Percentiles rank a stretch among this genome's conserved stretches.
Evolutionary conservation across 257 asterid genomes (phyloP).

Genomic region (Craterostigma plantagineum): DNA sequence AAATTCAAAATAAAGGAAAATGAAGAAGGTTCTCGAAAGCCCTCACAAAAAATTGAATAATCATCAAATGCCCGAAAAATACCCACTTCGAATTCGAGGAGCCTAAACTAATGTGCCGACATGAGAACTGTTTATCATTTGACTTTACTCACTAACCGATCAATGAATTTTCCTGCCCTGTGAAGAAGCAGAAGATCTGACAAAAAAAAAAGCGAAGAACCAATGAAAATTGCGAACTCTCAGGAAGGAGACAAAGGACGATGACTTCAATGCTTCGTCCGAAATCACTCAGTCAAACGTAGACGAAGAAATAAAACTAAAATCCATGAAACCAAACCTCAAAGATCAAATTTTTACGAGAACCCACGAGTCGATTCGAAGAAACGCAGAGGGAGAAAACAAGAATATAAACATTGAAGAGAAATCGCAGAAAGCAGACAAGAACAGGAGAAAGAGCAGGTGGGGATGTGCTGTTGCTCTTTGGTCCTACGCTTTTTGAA

Average conservation of each 20-base stretch:
- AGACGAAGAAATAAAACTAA: slow-evolving; percentile 4
- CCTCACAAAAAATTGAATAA: too few relatives aligned
- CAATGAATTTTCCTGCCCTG: too few relatives aligned
- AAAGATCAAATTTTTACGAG: slow-evolving; percentile 9
- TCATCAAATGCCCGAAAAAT: too few relatives aligned
- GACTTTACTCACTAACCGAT: too few relatives aligned
- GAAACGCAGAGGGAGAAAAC: too few relatives aligned
- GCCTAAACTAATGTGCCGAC: not conserved
- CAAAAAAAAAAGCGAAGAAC: slow-evolving; percentile 4
- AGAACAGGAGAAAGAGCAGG: not conserved
- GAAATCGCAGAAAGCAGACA: slow-evolving; percentile 6
- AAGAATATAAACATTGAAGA: not conserved
- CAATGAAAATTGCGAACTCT: slow-evolving; percentile 7
- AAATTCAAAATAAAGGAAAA: too few relatives aligned
- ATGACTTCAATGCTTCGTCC: slow-evolving; percentile 11
- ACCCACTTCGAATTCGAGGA: slow-evolving; percentile 1
- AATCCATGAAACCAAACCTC: too few relatives aligned
- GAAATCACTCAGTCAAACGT: slow-evolving; percentile 11
- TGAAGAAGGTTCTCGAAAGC: too few relatives aligned
- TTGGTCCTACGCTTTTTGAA: too few relatives aligned
- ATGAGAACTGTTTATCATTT: too few relatives aligned
- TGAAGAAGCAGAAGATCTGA: slow-evolving; percentile 1
- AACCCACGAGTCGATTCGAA: slow-evolving; percentile 3
- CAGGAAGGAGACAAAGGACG: slow-evolving; percentile 13
- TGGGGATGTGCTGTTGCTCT: too few relatives aligned